Evolutionary conservation across 495 filamentous ascomycete species (phyloP), one percentile per base, ranked within the genome.

Genomic region (Copromyces sp.): DNA sequence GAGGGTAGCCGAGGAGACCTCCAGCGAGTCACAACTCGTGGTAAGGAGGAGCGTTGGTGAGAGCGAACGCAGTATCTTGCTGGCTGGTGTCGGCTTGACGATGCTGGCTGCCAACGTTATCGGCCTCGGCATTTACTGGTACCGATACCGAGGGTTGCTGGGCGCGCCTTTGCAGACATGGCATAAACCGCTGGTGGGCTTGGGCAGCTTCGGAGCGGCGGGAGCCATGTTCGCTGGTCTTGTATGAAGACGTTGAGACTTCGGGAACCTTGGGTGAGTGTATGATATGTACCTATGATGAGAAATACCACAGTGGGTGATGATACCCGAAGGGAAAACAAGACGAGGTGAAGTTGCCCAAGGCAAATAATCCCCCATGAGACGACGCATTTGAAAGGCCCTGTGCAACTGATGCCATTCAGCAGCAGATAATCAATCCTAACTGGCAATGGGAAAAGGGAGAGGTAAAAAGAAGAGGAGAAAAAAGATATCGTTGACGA

Each of bases 101-200:
- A 69, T 77, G 39, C 69, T 78, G 20, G 78, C 77, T 40, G 72
- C 73, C 16, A 69, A 69, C 40, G 70, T 68, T 37, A 73, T 74
- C 12, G 69, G 71, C 59, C 68, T 68, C 12, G 78, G 75, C 0
- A 61, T 73, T 6, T 69, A 71, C 39, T 39, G 79, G 12, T 79
- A 78, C 68, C 72, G 74, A 9, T 72, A 73, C 32, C 39, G 80
- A 32, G 70, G 75, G 17, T 74, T 78, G 17, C 79, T 82, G 29
- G 83, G 83, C 9, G 78, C 78, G 11, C 72, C 69, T 4, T 74
- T 79, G 17, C 81, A 84, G 61, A 72, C 78, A 7, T 84, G 82
- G 72, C 73, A 81, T 61, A 70, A 71, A 14, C 20, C 59, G 6
- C 74, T 53, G 47, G 73, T 72, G 3, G 73, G 77, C 8, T 71